Conservation (phyloP, 164 flowering plant species). For the Cinnamomum micranthum region DNA sequence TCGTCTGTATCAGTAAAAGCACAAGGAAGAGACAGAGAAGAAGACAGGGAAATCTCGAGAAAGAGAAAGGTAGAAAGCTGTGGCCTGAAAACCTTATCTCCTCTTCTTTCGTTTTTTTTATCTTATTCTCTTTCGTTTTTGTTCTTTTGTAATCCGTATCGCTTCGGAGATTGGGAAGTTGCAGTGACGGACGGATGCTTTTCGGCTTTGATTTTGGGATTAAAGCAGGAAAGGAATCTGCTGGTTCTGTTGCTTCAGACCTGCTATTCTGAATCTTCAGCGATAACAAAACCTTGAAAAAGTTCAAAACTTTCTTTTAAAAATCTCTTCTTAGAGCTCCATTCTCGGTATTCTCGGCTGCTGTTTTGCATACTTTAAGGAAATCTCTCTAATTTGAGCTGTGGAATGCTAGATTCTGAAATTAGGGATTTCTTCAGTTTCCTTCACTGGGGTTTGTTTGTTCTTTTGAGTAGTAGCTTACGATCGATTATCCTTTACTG, state of each 20-base stretch:
- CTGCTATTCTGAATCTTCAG: not conserved
- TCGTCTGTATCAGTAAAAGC: not conserved
- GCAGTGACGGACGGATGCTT: not conserved
- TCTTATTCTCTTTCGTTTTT: not conserved
- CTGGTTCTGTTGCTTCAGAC: slow-evolving; percentile 5
- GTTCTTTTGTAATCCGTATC: not conserved
- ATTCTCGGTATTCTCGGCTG: too few relatives aligned
- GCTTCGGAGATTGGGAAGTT: slow-evolving; percentile 8
- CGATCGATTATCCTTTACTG: not conserved
- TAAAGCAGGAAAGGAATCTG: not conserved
- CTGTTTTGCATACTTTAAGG: too few relatives aligned
- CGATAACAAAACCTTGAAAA: too few relatives aligned
- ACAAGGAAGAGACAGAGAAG: not conserved
- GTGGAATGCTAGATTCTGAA: not conserved
- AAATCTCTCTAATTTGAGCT: not conserved
- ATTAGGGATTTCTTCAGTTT: not conserved
- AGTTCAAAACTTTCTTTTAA: too few relatives aligned
- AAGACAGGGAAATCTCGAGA: slow-evolving; percentile 4
- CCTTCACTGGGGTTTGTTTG: not conserved
- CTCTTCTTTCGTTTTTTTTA: not conserved
- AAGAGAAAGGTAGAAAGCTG: not conserved
- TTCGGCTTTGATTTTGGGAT: slow-evolving; percentile 10
- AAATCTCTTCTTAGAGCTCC: too few relatives aligned
- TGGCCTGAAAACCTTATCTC: slow-evolving; percentile 3
- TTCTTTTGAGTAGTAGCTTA: not conserved